phyloP scores from a whole-genome alignment of 331 rosid genomes.

The Malus hybrid region DNA sequence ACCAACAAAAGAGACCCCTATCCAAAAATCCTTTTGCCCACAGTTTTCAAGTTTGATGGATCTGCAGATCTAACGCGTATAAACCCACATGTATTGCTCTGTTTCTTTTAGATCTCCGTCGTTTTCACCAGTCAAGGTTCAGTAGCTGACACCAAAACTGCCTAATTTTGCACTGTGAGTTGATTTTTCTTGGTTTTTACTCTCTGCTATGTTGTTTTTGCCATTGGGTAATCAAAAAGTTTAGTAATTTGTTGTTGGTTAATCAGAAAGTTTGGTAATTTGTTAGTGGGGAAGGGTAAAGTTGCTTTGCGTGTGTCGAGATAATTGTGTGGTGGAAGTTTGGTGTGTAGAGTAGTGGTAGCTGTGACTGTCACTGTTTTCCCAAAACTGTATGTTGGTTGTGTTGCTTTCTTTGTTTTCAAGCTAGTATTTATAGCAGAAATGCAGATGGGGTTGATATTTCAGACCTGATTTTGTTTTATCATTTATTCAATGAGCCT shows the following conservation, averaged over 20 bases:
- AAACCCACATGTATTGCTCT: constrained; percentile 41
- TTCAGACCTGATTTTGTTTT: neutral
- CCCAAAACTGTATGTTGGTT: neutral
- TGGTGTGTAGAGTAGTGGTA: neutral
- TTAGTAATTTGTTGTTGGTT: constrained; percentile 3
- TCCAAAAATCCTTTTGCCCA: constrained; percentile 42
- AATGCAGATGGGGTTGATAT: constrained; percentile 3
- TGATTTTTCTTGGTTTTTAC: neutral
- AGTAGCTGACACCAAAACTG: constrained; percentile 21
- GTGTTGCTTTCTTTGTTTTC: constrained; percentile 1
- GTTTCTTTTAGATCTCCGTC: constrained; percentile 46
- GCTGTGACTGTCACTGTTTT: neutral
- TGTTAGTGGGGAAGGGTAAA: neutral
- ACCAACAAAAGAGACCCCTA: neutral
- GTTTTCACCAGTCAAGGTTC: constrained; percentile 25
- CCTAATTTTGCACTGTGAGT: constrained; percentile 19
- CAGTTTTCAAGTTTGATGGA: constrained; percentile 34
- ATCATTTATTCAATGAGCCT: constrained; percentile 4
- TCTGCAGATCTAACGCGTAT: constrained; percentile 58
- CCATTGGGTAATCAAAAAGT: neutral
- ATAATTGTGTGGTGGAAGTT: neutral
- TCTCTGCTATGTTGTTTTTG: neutral
- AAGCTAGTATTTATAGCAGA: neutral
- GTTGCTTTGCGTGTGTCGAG: constrained; percentile 5
- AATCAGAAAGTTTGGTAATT: neutral